A percentile compares a stretch with the other conserved stretches of the same genome.
phyloP scores from a whole-genome alignment of 2,329 filamentous ascomycete species.

The Trichoderma guizhouense region DNA sequence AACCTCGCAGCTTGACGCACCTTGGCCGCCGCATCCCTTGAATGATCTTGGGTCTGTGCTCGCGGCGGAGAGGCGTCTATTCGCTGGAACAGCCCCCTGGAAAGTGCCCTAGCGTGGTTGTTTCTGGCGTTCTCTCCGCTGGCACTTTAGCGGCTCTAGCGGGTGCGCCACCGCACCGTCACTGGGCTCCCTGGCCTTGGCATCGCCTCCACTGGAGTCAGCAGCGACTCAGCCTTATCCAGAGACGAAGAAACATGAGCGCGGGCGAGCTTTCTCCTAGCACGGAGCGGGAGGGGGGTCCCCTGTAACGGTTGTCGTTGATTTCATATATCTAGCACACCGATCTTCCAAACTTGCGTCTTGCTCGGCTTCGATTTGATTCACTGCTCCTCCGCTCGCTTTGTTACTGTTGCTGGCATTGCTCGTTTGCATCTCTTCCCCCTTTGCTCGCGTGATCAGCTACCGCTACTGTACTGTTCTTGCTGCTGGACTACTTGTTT shows the following conservation, averaged over 20 bases:
- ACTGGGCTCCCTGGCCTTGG: constrained; percentile 15
- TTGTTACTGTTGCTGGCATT: background rate
- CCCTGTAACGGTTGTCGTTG: background rate
- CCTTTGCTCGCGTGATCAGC: constrained; percentile 11
- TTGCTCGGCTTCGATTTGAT: background rate
- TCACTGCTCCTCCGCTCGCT: constrained; percentile 8
- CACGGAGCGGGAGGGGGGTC: background rate
- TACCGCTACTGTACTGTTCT: background rate
- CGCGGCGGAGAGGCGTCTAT: background rate
- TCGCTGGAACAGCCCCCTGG: constrained; percentile 3
- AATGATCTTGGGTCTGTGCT: background rate
- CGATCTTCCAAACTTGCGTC: background rate
- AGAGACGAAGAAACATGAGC: background rate
- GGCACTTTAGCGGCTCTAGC: constrained; percentile 9
- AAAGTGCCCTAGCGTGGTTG: background rate
- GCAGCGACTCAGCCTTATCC: constrained; percentile 12
- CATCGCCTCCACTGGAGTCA: constrained; percentile 3
- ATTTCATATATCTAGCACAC: constrained; percentile 10
- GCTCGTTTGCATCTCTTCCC: background rate
- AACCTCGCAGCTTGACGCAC: background rate
- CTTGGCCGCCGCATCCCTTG: background rate
- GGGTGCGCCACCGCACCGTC: constrained; percentile 9
- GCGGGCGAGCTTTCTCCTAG: no score
- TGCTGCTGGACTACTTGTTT: background rate
- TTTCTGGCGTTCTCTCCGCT: constrained; percentile 14